Evolutionary conservation across 2,329 filamentous ascomycete species (phyloP), one percentile per base, ranked within the genome.

Genomic region (Botrytis squamosa): DNA sequence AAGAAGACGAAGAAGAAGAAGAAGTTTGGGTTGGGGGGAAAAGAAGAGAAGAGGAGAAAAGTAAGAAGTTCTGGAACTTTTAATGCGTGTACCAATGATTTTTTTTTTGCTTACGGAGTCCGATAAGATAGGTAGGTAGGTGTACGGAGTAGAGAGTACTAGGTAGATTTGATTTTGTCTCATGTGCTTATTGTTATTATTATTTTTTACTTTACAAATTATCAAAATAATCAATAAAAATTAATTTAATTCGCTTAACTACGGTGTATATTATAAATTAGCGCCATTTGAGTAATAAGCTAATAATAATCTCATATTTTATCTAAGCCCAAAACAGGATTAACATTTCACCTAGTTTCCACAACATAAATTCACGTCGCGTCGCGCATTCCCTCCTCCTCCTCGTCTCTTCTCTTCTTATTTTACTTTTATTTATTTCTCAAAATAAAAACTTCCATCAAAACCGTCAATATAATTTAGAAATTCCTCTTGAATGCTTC

Each of bases 281-380:
- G 42, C 42, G 65, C 49, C 9, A 22, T 55, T 55, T 40, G 46
- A 55, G 46, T 40, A 52, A 67, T 33, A 29, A n/a, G 66, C 49
- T 40, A 52, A 67, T 33, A 29, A n/a, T 71, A 29, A n/a, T 71
- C 49, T 9, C 46, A 72, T 29, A 57, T 57, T 57, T 18, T 18
- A 62, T 42, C 64, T 72, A 72, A 49, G 16, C 40, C 52, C 60
- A 72, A 69, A 72, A 44, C n/a, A 60, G 71, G 16, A 38, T 16
- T 18, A 40, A 44, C 42, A 29, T 33, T 44, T 42, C 25, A 12
- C 18, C 5, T n/a, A 55, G 49, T 22, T 18, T 29, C n/a, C 55
- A 69, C 9, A 72, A 71, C 49, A 68, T 68, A 72, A 60, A 68
- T 59, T 22, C 67, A 63, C 49, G 72, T 73, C 72, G 72, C 72